phyloP scores from a whole-genome alignment of 257 asterid species.

The Solanum gandarillasii region DNA sequence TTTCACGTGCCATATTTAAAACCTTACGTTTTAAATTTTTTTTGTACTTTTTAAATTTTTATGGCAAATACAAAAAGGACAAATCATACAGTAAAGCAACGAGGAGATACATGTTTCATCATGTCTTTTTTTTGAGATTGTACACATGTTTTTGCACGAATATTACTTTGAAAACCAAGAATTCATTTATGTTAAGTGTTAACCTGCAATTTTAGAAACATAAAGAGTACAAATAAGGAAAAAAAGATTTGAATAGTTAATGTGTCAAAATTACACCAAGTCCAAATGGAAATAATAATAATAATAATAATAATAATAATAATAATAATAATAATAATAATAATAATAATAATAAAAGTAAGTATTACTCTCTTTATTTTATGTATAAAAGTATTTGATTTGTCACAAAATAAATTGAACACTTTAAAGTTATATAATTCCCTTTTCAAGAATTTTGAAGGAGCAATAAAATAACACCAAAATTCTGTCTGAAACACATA shows the following conservation, averaged over 20 bases:
- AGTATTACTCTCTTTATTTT: neutral
- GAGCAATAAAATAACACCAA: neutral
- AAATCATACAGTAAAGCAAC: too few relatives aligned
- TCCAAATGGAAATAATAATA: neutral
- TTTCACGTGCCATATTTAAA: too few relatives aligned
- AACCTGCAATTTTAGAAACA: neutral
- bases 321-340: too few relatives aligned
- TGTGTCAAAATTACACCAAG: neutral
- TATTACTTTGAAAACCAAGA: neutral
- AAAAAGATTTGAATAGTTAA: neutral
- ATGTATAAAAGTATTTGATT: neutral
- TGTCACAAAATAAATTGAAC: neutral
- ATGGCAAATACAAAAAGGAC: neutral
- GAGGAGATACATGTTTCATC: neutral
- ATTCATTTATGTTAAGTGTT: neutral
- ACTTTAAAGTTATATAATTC: neutral
- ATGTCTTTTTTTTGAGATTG: neutral
- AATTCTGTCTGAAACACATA: neutral
- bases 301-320: neutral
- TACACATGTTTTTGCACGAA: neutral
- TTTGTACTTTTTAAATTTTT: too few relatives aligned
- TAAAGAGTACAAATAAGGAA: neutral
- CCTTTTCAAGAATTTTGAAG: neutral
- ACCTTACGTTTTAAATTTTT: accelerated
- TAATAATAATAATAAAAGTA: neutral